These are phyloP conservation scores for Parascedosporium putredinis DNA, from an alignment of 2,329 filamentous ascomycete species.

Conservation along the genomic window DNA sequence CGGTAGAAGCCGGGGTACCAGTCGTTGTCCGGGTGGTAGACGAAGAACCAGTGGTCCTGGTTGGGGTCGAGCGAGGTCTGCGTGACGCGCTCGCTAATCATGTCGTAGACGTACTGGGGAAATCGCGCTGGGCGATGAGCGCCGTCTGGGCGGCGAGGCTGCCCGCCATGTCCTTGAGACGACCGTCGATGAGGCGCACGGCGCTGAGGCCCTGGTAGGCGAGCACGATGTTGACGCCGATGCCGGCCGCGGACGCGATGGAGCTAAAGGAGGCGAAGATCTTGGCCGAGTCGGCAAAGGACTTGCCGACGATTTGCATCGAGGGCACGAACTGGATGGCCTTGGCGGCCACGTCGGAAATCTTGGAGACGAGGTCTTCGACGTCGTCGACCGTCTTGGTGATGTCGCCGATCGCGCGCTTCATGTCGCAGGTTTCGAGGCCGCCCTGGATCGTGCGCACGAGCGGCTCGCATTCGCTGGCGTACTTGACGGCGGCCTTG, in stretches of 20 bases:
- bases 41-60: constrained; percentile 27
- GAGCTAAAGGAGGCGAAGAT: constrained; percentile 21
- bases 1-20: constrained; percentile 31
- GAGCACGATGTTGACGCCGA: constrained; percentile 23
- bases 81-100: constrained; percentile 24
- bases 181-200: constrained; percentile 23
- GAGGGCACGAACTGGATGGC: constrained; percentile 19
- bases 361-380: background rate
- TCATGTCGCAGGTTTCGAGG: background rate
- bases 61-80: constrained; percentile 20
- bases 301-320: constrained; percentile 25
- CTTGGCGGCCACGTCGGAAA: constrained; percentile 26
- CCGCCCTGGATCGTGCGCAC: background rate
- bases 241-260: constrained; percentile 20
- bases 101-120: constrained; percentile 26
- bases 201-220: constrained; percentile 26
- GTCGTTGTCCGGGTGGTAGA: constrained; percentile 30
- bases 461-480: background rate
- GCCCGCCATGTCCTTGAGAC: constrained; percentile 22
- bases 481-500: background rate
- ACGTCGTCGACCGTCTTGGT: background rate
- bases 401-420: background rate
- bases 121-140: constrained; percentile 25
- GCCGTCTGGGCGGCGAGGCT: constrained; percentile 25
- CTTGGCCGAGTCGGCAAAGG: constrained; percentile 21